Conservation (phyloP, 495 filamentous ascomycete genomes). For the Halenospora varia region DNA sequence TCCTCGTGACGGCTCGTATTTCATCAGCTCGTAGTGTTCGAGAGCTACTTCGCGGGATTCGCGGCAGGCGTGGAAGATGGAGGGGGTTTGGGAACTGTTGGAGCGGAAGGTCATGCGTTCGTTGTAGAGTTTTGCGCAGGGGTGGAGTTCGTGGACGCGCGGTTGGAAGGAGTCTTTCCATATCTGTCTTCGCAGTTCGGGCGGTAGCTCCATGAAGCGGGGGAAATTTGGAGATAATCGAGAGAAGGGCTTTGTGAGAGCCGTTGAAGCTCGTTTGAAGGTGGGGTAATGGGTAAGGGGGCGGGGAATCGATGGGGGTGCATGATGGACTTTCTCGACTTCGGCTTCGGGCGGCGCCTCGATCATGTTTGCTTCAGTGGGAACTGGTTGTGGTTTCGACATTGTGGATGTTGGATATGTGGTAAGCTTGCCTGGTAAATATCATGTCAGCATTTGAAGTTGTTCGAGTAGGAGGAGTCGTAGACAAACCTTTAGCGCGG, state of each 20-base stretch:
- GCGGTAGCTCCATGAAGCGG: conserved; percentile 15
- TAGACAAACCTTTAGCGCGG: too few relatives aligned
- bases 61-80: conserved; percentile 26
- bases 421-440: background rate
- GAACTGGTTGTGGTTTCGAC: background rate
- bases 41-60: conserved; percentile 36
- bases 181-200: conserved; percentile 22
- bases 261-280: background rate
- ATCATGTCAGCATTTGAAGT: background rate
- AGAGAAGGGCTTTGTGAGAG: background rate
- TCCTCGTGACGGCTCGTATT: conserved; percentile 11
- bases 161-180: conserved; percentile 16
- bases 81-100: conserved; percentile 18
- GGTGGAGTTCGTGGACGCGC: conserved; percentile 24
- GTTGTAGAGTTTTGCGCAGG: conserved; percentile 21
- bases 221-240: conserved; percentile 2
- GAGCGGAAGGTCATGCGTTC: conserved; percentile 24
- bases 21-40: conserved; percentile 19
- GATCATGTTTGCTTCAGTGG: background rate
- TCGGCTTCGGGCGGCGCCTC: background rate
- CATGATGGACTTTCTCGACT: too few relatives aligned
- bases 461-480: too few relatives aligned
- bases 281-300: background rate
- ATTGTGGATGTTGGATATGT: background rate
- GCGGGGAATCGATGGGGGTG: background rate